These are phyloP conservation scores for Irpex sp. DNA, from an alignment of 1,284 basidiomycete species.

Conservation along the genomic window DNA sequence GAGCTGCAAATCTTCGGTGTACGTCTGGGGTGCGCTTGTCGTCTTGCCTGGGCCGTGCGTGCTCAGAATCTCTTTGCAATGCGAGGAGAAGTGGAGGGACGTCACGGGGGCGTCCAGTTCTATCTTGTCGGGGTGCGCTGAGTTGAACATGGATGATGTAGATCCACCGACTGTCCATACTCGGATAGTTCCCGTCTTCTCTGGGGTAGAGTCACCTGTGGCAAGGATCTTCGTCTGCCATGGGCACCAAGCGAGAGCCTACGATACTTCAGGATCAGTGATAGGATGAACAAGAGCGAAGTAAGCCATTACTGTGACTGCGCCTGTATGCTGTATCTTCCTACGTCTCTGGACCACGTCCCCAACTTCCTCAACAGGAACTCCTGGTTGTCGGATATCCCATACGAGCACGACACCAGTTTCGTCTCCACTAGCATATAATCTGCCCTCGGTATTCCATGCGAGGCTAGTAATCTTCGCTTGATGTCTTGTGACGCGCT, in stretches of 20 bases:
- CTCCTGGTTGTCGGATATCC: slow-evolving; percentile 38
- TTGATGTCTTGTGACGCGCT: slow-evolving; percentile 46
- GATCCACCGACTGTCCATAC: slow-evolving; percentile 60
- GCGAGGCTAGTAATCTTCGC: slow-evolving; percentile 38
- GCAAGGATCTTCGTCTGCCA: slow-evolving; percentile 84
- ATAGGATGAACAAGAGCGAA: neutral
- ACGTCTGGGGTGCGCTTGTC: slow-evolving; percentile 14
- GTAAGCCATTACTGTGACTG: slow-evolving; percentile 21
- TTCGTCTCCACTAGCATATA: slow-evolving; percentile 49
- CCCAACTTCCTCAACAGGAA: slow-evolving; percentile 46
- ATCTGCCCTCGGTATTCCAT: slow-evolving; percentile 44
- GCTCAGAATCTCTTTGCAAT: slow-evolving; percentile 30
- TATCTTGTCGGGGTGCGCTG: slow-evolving; percentile 43
- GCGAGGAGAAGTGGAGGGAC: slow-evolving; percentile 49
- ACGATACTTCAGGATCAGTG: neutral
- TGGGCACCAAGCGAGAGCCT: slow-evolving; percentile 91
- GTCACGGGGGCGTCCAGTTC: slow-evolving; percentile 69
- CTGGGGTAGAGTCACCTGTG: slow-evolving; percentile 71
- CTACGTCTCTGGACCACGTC: slow-evolving; percentile 47
- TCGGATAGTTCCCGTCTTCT: slow-evolving; percentile 62
- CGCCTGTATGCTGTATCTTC: slow-evolving; percentile 33
- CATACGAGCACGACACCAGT: slow-evolving; percentile 47
- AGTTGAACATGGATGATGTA: neutral
- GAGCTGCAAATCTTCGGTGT: slow-evolving; percentile 25
- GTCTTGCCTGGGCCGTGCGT: slow-evolving; percentile 58